These are phyloP conservation scores for Citrus hindsii DNA, from an alignment of 345 rosid genomes.

Conservation along the genomic window DNA sequence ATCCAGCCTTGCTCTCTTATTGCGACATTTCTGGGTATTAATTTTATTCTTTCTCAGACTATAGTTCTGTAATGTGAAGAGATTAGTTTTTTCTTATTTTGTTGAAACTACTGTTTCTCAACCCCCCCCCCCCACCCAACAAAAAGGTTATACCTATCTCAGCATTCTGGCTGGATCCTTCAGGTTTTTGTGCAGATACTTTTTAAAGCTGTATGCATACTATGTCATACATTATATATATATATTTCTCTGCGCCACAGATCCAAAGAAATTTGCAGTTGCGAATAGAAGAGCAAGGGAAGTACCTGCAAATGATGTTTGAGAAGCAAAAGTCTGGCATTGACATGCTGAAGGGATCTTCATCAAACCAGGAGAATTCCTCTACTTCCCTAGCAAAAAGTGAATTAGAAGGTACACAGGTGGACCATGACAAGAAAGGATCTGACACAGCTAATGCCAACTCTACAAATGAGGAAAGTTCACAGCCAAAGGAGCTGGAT, in stretches of 20 bases:
- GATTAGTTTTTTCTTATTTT: background rate
- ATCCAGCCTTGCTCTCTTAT: background rate
- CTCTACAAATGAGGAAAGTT: constrained; percentile 22
- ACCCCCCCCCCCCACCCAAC: too few relatives aligned
- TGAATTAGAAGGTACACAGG: constrained; percentile 32
- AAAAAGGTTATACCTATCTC: background rate
- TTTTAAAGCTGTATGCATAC: background rate
- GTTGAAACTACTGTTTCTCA: background rate
- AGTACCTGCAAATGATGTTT: constrained; percentile 91
- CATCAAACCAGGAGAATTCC: constrained; percentile 45
- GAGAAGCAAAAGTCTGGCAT: constrained; percentile 80
- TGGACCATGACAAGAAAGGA: constrained; percentile 17
- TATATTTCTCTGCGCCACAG: constrained; percentile 28
- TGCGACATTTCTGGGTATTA: background rate
- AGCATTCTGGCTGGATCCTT: background rate
- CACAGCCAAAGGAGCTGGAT: constrained; percentile 13
- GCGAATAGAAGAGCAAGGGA: constrained; percentile 95
- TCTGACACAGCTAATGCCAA: background rate
- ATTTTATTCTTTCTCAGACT: background rate
- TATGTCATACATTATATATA: background rate
- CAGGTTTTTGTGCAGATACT: background rate
- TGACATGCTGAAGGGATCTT: constrained; percentile 50
- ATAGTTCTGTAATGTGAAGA: background rate
- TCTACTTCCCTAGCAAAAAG: constrained; percentile 28
- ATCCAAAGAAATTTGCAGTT: constrained; percentile 90